Evolutionary conservation across 495 filamentous ascomycete species (phyloP).

Genomic region (Annulohypoxylon bovei): DNA sequence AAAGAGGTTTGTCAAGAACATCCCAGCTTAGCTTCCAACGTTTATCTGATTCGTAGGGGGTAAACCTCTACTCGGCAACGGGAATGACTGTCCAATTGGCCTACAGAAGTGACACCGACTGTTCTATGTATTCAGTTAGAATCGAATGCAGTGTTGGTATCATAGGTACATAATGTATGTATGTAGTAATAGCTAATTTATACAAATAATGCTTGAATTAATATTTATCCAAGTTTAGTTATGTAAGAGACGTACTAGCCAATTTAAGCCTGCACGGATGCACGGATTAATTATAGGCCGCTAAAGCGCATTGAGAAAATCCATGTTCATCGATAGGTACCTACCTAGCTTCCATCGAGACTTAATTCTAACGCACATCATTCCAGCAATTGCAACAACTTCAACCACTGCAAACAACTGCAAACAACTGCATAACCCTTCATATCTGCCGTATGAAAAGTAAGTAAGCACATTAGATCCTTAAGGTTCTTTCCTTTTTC

Average conservation of each 20-base stretch:
- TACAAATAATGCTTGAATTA: not conserved
- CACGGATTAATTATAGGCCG: not conserved
- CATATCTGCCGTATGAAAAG: not conserved
- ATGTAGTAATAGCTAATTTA: not conserved
- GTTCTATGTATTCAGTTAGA: no score
- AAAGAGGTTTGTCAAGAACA: not conserved
- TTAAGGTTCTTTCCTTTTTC: not conserved
- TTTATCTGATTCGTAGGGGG: not conserved
- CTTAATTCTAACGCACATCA: not conserved
- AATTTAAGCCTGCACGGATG: not conserved
- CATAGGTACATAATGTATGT: no score
- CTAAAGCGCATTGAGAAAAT: not conserved
- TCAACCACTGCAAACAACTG: not conserved
- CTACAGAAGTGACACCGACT: no score
- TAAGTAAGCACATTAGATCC: constrained; percentile 12
- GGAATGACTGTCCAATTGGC: no score
- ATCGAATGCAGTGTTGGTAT: no score
- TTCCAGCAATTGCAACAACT: not conserved
- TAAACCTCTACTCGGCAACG: no score
- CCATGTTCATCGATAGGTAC: not conserved
- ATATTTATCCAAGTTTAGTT: not conserved
- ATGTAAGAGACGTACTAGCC: not conserved
- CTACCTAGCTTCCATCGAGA: not conserved
- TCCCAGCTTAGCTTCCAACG: not conserved
- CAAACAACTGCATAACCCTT: not conserved